phyloP scores from a whole-genome alignment of 176 grass and related monocot species.

The Poa pratensis region DNA sequence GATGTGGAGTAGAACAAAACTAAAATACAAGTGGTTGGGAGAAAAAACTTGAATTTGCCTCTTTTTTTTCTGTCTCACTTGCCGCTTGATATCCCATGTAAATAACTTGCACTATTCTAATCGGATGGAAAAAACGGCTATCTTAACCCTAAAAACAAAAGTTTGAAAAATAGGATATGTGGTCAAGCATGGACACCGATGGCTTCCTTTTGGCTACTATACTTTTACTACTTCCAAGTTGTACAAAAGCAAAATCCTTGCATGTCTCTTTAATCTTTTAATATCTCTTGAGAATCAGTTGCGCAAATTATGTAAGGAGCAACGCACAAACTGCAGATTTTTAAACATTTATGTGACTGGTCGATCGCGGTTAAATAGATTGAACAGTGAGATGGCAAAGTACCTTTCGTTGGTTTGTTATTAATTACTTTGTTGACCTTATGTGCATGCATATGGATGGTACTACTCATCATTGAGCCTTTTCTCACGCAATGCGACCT shows the following conservation, averaged over 20 bases:
- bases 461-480: background rate
- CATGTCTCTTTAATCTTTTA: no score
- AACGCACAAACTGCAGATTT: no score
- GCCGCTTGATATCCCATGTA: no score
- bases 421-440: background rate
- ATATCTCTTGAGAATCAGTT: background rate
- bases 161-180: background rate
- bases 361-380: background rate
- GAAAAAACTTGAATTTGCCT: no score
- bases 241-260: background rate
- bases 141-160: no score
- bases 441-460: background rate
- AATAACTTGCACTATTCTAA: no score
- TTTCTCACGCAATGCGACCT: conserved; percentile 14
- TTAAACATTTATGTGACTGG: no score
- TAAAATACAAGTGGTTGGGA: background rate
- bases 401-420: background rate
- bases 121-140: no score
- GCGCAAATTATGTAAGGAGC: background rate
- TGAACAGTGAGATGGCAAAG: background rate
- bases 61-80: no score
- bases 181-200: background rate
- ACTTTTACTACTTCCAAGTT: background rate
- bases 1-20: background rate
- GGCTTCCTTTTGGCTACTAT: background rate